Evolutionary conservation across 345 rosid species (phyloP), one percentile per base, ranked within the genome.

Genomic region (Rhodomyrtus tomentosa): DNA sequence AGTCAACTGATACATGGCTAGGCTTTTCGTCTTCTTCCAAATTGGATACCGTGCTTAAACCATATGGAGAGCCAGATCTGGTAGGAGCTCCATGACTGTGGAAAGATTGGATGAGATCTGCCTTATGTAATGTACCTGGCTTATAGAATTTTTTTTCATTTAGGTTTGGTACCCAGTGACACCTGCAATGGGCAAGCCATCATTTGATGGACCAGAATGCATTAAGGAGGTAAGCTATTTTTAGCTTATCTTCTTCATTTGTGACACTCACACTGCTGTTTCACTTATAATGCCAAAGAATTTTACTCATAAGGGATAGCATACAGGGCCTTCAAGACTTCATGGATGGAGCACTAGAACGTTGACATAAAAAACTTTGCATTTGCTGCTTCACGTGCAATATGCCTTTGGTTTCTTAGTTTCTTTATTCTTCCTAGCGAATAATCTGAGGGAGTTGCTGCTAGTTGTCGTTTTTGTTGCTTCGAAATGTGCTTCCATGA

Each of bases 201-300:
- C 95, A 80, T 92, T 93, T 84, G 92, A 93, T 85, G 98, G 96
- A 83, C 98, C 98, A n/a, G 99, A 96, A 87, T 95, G 98, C 89
- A 88, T 91, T 74, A 93, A 93, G 86, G 95, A 94, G 96, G 98
- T 95, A 48, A 18, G 91, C 52, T 80, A 25, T 55, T 58, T 82
- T 50, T 49, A 45, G 48, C 48, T 82, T 80, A 85, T 55, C 59
- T 53, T 48, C 55, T 76, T 40, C 55, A 55, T 55, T 5, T 68
- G 76, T 68, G 45, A 32, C 13, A 32, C 22, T 32, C 10, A 32
- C 76, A 18, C 45, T 18, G 32, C 76, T 16, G 42, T 32, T 20
- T 36, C 45, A 68, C 32, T 68, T 59, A 59, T 59, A 5, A 50
- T 50, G 53, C 53, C 53, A 50, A 50, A 15, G 45, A 32, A 68